Percentiles rank a stretch among this genome's conserved stretches.
Conservation (phyloP, 768 basidiomycete genomes). For the Mrakia blollopis region DNA sequence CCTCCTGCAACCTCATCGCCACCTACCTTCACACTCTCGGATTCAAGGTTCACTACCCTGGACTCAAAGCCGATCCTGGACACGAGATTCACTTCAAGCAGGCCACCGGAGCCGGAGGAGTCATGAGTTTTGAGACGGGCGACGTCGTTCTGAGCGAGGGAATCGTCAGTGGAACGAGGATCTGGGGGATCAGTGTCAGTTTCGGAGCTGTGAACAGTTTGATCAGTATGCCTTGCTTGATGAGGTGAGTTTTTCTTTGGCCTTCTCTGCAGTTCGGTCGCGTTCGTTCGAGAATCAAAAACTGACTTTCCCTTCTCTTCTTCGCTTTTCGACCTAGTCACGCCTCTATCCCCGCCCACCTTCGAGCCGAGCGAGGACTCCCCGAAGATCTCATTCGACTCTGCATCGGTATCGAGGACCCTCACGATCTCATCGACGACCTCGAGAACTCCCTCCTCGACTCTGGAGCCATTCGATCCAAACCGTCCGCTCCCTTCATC, state of each 20-base stretch:
- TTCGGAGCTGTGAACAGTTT: conserved; percentile 97
- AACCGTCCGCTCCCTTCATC: conserved; percentile 32
- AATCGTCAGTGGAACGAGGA: conserved; percentile 81
- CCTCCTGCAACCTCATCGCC: conserved; percentile 74
- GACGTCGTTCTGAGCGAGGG: conserved; percentile 84
- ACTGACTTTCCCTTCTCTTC: not conserved
- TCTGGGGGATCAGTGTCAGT: conserved; percentile 97
- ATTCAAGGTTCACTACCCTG: conserved; percentile 89
- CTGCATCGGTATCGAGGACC: conserved; percentile 97
- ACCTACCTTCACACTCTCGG: conserved; percentile 77
- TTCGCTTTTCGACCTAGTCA: conserved; percentile 54
- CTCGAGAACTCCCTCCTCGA: conserved; percentile 87
- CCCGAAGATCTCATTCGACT: conserved; percentile 98
- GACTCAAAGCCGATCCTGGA: conserved; percentile 72
- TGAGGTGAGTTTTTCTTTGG: conserved; percentile 71
- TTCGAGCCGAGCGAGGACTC: conserved; percentile 90
- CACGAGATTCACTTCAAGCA: conserved; percentile 85
- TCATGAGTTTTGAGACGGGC: conserved; percentile 89
- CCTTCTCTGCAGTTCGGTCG: not conserved
- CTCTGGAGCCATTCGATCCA: conserved; percentile 68
- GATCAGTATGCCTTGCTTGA: conserved; percentile 98
- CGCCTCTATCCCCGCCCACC: conserved; percentile 92
- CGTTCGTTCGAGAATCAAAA: not conserved
- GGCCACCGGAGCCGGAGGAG: conserved; percentile 85
- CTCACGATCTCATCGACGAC: conserved; percentile 87